These are phyloP conservation scores for Leishmania major DNA, from an alignment of 208 protist genomes.

Conservation along the genomic window DNA sequence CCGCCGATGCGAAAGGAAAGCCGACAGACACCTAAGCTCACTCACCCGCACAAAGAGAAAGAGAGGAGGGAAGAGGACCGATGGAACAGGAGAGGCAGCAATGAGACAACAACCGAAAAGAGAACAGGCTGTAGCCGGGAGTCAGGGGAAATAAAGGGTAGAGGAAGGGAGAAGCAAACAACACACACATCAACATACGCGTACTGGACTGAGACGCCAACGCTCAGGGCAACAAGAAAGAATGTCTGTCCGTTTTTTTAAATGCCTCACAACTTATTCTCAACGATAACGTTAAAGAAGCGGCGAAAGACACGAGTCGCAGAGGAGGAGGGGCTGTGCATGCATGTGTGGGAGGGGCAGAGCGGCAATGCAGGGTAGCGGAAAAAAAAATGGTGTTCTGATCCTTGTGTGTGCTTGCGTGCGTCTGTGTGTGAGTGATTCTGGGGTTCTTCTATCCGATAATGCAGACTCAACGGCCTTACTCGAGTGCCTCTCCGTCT, in stretches of 20 bases:
- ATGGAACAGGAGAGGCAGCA: neutral
- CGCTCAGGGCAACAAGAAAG: neutral
- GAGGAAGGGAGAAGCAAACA: neutral
- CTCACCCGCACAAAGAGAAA: neutral
- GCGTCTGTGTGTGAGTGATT: slow-evolving; percentile 10
- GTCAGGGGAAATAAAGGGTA: neutral
- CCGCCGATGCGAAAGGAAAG: neutral
- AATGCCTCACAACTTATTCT: neutral
- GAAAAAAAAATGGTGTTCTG: neutral
- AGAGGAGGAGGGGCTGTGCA: neutral
- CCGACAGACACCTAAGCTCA: neutral
- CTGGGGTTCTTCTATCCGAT: neutral
- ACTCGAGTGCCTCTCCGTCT: neutral
- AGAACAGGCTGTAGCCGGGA: neutral
- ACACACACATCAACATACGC: neutral
- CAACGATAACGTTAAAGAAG: neutral
- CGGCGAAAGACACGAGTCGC: neutral
- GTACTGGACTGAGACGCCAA: neutral
- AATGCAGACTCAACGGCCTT: neutral
- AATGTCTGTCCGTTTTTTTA: neutral
- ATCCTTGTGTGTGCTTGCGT: neutral
- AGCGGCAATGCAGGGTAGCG: neutral
- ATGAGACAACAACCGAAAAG: neutral
- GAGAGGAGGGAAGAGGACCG: neutral
- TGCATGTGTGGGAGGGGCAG: neutral